A percentile compares a stretch with the other conserved stretches of the same genome.
These are phyloP conservation scores for Cnidoscolus chayamansa DNA, from an alignment of 441 rosid genomes.

Conservation along the genomic window DNA sequence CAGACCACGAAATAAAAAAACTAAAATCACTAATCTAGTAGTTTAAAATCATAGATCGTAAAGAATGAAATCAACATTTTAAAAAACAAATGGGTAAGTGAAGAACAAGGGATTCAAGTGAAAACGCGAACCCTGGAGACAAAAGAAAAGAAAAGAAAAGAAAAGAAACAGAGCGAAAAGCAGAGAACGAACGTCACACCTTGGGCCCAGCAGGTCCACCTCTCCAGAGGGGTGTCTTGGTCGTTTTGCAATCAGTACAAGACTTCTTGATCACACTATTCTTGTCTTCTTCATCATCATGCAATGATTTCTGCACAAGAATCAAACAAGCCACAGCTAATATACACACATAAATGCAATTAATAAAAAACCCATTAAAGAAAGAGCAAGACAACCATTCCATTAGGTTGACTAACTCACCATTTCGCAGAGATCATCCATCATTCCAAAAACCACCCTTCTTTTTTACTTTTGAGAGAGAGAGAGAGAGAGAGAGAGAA, in stretches of 20 bases:
- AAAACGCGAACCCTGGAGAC: neutral
- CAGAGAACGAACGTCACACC: constrained; percentile 29
- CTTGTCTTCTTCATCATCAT: constrained; percentile 16
- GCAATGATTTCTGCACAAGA: constrained; percentile 29
- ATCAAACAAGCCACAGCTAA: neutral
- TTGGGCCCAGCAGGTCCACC: constrained; percentile 92
- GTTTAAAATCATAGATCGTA: neutral
- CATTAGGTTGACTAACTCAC: no score
- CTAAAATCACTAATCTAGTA: neutral
- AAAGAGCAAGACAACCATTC: neutral
- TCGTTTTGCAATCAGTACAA: constrained; percentile 71
- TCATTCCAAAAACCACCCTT: neutral
- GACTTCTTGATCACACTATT: constrained; percentile 31
- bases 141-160: no score
- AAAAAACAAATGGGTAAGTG: neutral
- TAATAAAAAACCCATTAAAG: neutral
- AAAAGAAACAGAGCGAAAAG: no score
- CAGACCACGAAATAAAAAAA: neutral
- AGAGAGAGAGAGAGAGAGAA: no score
- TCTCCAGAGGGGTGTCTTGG: constrained; percentile 90
- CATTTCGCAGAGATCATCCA: no score
- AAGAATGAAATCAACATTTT: neutral
- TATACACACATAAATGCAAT: no score
- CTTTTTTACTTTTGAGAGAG: neutral
- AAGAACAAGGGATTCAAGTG: neutral